These are phyloP conservation scores for Ceratopteris richardii DNA, from an alignment of 75 land plant species.

Conservation along the genomic window DNA sequence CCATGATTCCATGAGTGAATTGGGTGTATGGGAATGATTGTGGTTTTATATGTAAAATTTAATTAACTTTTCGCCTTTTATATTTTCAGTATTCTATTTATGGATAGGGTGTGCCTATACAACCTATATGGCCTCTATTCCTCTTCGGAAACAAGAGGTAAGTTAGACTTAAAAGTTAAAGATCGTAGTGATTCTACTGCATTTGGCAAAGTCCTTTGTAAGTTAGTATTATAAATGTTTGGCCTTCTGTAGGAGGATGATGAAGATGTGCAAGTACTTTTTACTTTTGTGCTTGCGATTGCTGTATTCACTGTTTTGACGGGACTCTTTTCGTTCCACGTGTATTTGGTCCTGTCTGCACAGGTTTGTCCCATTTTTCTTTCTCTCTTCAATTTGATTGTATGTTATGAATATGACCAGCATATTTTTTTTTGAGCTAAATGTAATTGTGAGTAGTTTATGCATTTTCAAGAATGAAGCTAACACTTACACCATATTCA, in stretches of 20 bases:
- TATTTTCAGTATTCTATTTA: constrained; percentile 22
- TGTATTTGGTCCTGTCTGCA: constrained; percentile 23
- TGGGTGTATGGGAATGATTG: too few species aligned
- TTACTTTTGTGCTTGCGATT: constrained; percentile 23
- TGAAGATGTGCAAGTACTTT: constrained; percentile 7
- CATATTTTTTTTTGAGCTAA: too few species aligned
- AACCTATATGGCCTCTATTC: constrained; percentile 21
- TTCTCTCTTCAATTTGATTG: background rate
- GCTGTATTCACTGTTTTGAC: constrained; percentile 21
- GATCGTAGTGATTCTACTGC: too few species aligned
- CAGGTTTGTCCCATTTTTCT: constrained; percentile 12
- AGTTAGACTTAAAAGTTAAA: too few species aligned
- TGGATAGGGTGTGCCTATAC: constrained; percentile 29
- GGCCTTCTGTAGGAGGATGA: constrained; percentile 6
- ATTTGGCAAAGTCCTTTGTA: too few species aligned
- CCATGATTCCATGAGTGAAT: too few species aligned
- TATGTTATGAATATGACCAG: background rate
- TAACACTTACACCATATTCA: too few species aligned
- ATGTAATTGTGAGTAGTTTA: too few species aligned
- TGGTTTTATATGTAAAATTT: too few species aligned
- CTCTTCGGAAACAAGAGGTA: constrained; percentile 7
- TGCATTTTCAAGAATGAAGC: too few species aligned
- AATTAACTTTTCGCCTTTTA: background rate
- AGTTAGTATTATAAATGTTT: background rate
- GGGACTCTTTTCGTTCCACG: constrained; percentile 24